Evolutionary conservation across 1,139 yeast species (phyloP), one percentile per base, ranked within the genome.

Genomic region (Kodamaea fungicola): DNA sequence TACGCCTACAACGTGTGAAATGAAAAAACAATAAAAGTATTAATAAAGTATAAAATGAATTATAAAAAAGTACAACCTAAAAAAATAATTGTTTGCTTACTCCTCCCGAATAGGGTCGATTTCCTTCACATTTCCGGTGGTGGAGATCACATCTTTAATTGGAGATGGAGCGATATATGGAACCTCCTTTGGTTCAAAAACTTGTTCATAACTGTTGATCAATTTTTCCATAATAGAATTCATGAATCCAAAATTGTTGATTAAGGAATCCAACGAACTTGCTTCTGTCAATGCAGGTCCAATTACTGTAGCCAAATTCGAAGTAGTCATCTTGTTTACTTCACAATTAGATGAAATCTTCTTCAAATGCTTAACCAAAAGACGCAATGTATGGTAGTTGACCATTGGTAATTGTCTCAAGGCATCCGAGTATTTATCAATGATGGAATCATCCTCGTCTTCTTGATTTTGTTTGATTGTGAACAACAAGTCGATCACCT

Each of bases 261-360:
- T 65, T 48, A 74, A 60, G n/a, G 69, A 57, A 23, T 71, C 76
- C 38, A 78, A 68, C 32, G 59, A 62, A 46, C 78, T 68, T n/a
- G 80, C 78, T 46, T 77, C 83, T 3, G 80, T 75, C 38, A 77
- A 67, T 4, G 80, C 77, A 2, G 82, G 82, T 1, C 82, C 82
- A 44, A 77, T 67, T 13, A 86, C 95, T 40, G 89, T 86, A 8
- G 95, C 92, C 51, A 86, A 63, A 53, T 86, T 86, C 7, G 85
- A 81, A 3, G 89, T 75, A 42, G 82, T 84, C 95, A 86, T 86
- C 52, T 80, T 77, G 62, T 86, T 86, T 30, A 61, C 61, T n/a
- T 71, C 79, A 37, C 81, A 78, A 51, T 74, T 75, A 41, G 64
- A 66, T 33, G 80, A 76, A 7, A 86, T 80, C 41, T 63, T 72